phyloP scores from a whole-genome alignment of 495 filamentous ascomycete species.

The Bathelium albidoporum region DNA sequence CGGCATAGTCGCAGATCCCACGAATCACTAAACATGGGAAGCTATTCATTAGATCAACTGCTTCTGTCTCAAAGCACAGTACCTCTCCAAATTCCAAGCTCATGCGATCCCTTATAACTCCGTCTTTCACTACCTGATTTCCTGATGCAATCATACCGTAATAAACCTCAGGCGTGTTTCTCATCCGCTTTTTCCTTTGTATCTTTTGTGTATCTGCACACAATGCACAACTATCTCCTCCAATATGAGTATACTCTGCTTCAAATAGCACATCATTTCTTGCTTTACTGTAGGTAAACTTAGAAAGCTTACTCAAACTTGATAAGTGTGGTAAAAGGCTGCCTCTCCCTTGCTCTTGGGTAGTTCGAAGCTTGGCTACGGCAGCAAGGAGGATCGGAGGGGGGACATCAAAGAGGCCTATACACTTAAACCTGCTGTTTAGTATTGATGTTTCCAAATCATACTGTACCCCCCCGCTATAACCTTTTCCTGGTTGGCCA shows the following conservation, averaged over 20 bases:
- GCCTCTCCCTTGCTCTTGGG: neutral
- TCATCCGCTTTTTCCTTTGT: neutral
- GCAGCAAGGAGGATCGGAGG: constrained; percentile 5
- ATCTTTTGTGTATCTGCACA: neutral
- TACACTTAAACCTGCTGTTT: constrained; percentile 4
- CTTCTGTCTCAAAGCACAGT: constrained; percentile 27
- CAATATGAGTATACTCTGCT: constrained; percentile 6
- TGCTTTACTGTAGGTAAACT: too few species aligned
- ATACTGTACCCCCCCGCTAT: constrained; percentile 24
- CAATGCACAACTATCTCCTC: neutral
- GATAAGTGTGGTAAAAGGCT: neutral
- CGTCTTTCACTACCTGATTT: constrained; percentile 28
- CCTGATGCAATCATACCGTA: constrained; percentile 34
- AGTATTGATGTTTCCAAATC: constrained; percentile 19
- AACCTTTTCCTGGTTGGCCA: constrained; percentile 13
- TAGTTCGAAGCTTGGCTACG: constrained; percentile 1
- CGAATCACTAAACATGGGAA: constrained; percentile 25
- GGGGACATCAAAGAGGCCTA: constrained; percentile 3
- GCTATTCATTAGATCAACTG: constrained; percentile 18
- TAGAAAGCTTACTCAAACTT: too few species aligned
- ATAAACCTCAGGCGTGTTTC: constrained; percentile 20
- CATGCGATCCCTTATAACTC: constrained; percentile 8
- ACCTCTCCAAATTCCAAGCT: neutral
- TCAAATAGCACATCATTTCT: constrained; percentile 4
- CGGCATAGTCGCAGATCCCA: constrained; percentile 32